These are phyloP conservation scores for Oryza punctata DNA, from an alignment of 176 grass and related monocot species.

Conservation along the genomic window DNA sequence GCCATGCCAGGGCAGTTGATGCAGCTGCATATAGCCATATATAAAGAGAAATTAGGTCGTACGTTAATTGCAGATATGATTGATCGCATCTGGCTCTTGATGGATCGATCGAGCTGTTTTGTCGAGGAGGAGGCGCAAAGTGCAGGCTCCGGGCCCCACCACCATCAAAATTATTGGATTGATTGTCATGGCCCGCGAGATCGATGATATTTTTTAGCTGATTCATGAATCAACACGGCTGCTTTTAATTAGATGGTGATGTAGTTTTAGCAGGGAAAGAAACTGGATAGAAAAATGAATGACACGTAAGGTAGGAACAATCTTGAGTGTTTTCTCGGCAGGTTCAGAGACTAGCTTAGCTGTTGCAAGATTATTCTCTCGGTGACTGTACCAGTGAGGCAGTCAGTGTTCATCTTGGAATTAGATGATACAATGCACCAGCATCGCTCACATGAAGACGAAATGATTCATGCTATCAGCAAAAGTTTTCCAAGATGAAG, in stretches of 20 bases:
- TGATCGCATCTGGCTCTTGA: background rate
- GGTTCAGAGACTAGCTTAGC: background rate
- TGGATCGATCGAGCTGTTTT: background rate
- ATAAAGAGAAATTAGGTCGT: background rate
- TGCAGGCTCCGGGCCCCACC: background rate
- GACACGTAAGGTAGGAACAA: background rate
- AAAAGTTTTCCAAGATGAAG: background rate
- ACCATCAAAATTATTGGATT: background rate
- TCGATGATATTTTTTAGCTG: background rate
- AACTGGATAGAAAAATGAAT: background rate
- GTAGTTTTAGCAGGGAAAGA: too few species aligned
- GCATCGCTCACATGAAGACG: background rate
- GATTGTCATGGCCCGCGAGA: background rate
- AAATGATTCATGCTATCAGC: background rate
- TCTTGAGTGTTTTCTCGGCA: background rate
- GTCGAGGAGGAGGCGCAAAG: background rate
- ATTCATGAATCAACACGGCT: background rate
- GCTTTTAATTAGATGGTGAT: too few species aligned
- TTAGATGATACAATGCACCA: background rate
- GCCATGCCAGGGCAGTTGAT: background rate
- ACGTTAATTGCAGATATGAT: background rate
- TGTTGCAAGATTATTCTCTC: background rate
- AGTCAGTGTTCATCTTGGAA: background rate
- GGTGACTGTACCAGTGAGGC: too few species aligned
- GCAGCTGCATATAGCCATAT: background rate